phyloP scores from a whole-genome alignment of 2,329 filamentous ascomycete genomes.

The Paramyrothecium roridum region DNA sequence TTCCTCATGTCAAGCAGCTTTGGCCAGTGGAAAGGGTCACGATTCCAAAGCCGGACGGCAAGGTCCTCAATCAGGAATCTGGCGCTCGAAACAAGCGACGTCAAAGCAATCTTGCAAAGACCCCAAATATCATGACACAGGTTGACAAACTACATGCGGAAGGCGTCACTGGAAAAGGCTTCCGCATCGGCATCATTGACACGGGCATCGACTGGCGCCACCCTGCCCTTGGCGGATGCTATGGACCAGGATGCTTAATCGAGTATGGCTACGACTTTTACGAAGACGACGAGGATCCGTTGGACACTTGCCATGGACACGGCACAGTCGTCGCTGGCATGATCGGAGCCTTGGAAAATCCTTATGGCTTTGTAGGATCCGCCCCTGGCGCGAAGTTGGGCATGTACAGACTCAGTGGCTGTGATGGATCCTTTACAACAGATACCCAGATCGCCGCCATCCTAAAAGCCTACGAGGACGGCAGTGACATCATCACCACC shows the following conservation, averaged over 20 bases:
- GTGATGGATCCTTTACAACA: slow-evolving; percentile 39
- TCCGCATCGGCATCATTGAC: slow-evolving; percentile 49
- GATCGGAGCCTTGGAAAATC: slow-evolving; percentile 50
- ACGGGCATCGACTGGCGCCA: slow-evolving; percentile 57
- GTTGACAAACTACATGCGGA: slow-evolving; percentile 44
- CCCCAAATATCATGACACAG: slow-evolving; percentile 47
- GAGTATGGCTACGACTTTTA: slow-evolving; percentile 51
- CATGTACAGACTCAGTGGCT: slow-evolving; percentile 52
- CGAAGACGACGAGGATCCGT: slow-evolving; percentile 50
- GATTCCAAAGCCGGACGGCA: background rate
- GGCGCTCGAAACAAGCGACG: background rate
- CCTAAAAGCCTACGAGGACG: slow-evolving; percentile 53
- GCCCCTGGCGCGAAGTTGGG: slow-evolving; percentile 52
- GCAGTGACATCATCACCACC: slow-evolving; percentile 49
- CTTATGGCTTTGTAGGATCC: slow-evolving; percentile 49
- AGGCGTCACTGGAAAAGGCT: slow-evolving; percentile 41
- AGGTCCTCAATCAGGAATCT: background rate
- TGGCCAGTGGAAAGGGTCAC: slow-evolving; percentile 20
- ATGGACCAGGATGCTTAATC: slow-evolving; percentile 54
- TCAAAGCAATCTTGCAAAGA: background rate
- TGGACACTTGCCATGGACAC: slow-evolving; percentile 49
- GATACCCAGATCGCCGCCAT: slow-evolving; percentile 55
- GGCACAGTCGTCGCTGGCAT: slow-evolving; percentile 60
- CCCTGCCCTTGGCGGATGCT: slow-evolving; percentile 60
- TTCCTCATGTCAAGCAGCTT: slow-evolving; percentile 17